These are phyloP conservation scores for Scleroderma citrinum DNA, from an alignment of 768 basidiomycete species.

Conservation along the genomic window DNA sequence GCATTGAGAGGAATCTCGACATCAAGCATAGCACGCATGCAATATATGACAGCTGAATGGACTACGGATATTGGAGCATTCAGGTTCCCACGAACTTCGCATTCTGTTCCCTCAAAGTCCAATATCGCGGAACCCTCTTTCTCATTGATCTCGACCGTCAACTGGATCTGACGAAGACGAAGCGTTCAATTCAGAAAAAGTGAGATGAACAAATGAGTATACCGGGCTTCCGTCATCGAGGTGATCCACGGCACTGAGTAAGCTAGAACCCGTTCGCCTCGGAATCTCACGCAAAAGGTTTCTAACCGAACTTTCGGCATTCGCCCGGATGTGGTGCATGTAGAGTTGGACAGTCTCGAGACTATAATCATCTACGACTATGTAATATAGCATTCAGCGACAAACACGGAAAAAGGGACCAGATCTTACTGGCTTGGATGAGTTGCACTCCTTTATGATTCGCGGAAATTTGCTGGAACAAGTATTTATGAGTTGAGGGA, in stretches of 20 bases:
- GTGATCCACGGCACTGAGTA: conserved; percentile 72
- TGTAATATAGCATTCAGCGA: conserved; percentile 4
- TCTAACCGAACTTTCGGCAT: conserved; percentile 85
- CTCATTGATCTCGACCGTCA: conserved; percentile 74
- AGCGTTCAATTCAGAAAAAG: not conserved
- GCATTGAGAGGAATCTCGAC: conserved; percentile 89
- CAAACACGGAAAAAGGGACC: conserved; percentile 1
- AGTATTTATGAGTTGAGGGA: not conserved
- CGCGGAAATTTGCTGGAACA: conserved; percentile 78
- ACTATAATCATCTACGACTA: conserved; percentile 84
- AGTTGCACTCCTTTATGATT: conserved; percentile 90
- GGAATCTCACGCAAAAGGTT: conserved; percentile 73
- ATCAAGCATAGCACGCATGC: conserved; percentile 82
- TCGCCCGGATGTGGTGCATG: conserved; percentile 85
- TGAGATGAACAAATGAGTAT: conserved; percentile 13
- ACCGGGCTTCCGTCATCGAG: conserved; percentile 86
- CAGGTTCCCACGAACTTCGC: conserved; percentile 78
- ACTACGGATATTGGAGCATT: conserved; percentile 84
- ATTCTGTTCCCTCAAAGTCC: conserved; percentile 82
- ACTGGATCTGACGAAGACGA: conserved; percentile 47
- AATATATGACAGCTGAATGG: conserved; percentile 85
- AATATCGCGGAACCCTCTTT: conserved; percentile 70
- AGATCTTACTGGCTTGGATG: conserved; percentile 64
- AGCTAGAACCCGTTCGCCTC: conserved; percentile 57
- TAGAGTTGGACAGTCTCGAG: conserved; percentile 86